These are phyloP conservation scores for Fragilariopsis cylindrus DNA, from an alignment of 108 stramenopile genomes.

Conservation along the genomic window DNA sequence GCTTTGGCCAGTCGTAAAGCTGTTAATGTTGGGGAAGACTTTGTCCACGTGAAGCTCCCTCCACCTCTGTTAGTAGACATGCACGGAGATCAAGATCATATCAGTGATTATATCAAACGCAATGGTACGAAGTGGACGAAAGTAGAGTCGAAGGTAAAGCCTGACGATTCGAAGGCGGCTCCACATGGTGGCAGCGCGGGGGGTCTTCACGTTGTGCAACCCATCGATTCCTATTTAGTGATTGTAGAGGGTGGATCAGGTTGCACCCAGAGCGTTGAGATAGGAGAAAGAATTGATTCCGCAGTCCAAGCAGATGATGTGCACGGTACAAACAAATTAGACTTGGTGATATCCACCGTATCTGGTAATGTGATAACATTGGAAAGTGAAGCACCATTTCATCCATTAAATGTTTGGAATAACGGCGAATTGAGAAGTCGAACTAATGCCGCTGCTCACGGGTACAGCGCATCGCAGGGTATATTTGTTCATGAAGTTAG, in stretches of 20 bases:
- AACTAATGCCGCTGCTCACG: conserved; percentile 60
- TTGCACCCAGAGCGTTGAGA: conserved; percentile 66
- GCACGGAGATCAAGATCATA: conserved; percentile 64
- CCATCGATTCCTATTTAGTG: conserved; percentile 53
- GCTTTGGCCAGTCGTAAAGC: conserved; percentile 13
- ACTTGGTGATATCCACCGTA: conserved; percentile 73
- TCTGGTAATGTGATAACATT: conserved; percentile 74
- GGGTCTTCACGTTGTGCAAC: conserved; percentile 79
- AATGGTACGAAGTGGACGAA: conserved; percentile 36
- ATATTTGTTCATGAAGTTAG: conserved; percentile 80
- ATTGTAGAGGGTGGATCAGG: conserved; percentile 79
- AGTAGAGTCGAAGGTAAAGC: conserved; percentile 27
- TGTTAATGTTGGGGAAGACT: conserved; percentile 20
- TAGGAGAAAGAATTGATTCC: conserved; percentile 64
- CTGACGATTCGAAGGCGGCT: background rate
- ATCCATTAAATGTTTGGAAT: conserved; percentile 82
- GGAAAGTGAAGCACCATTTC: conserved; percentile 68
- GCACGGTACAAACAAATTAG: conserved; percentile 71
- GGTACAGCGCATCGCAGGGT: conserved; percentile 76
- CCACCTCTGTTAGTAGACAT: conserved; percentile 74
- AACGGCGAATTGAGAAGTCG: conserved; percentile 67
- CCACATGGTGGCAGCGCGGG: conserved; percentile 63
- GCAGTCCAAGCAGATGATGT: conserved; percentile 88
- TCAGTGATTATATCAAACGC: conserved; percentile 52
- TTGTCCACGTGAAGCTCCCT: conserved; percentile 34